Conservation (phyloP, 305 asterid species). For the Caryopteris hybrid region DNA sequence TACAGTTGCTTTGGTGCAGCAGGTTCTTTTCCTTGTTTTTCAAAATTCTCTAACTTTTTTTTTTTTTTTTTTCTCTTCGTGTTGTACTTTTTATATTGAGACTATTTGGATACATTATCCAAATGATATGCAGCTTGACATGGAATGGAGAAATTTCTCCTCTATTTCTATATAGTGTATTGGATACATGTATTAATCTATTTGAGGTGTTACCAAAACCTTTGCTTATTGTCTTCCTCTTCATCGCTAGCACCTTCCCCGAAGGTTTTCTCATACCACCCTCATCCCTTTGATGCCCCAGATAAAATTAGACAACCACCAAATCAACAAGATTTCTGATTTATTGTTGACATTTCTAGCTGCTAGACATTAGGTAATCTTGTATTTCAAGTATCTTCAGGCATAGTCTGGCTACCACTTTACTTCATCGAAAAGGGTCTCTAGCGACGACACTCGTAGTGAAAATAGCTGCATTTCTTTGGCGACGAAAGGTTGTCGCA, state of each 20-base stretch:
- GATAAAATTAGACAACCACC: neutral
- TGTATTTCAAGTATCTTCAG: neutral
- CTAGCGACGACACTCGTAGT: no score
- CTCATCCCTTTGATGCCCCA: neutral
- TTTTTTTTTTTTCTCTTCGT: no score
- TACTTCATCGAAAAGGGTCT: no score
- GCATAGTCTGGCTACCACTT: neutral
- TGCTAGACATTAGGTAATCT: neutral
- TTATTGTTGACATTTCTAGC: neutral
- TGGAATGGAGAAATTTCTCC: neutral
- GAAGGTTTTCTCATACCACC: neutral
- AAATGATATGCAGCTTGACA: neutral
- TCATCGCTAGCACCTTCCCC: neutral
- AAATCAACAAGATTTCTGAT: neutral
- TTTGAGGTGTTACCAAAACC: neutral
- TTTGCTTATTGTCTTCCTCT: neutral
- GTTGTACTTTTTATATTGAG: neutral
- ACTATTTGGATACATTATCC: neutral
- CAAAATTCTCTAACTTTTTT: neutral
- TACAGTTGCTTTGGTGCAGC: constrained; percentile 91
- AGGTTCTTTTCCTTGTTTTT: constrained; percentile 39
- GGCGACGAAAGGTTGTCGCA: neutral
- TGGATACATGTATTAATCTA: neutral
- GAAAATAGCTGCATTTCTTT: neutral
- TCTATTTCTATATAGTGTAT: neutral